A percentile compares a stretch with the other conserved stretches of the same genome.
These are phyloP conservation scores for Mycosphaerella sp. DNA, from an alignment of 2,329 filamentous ascomycete genomes.

Conservation along the genomic window DNA sequence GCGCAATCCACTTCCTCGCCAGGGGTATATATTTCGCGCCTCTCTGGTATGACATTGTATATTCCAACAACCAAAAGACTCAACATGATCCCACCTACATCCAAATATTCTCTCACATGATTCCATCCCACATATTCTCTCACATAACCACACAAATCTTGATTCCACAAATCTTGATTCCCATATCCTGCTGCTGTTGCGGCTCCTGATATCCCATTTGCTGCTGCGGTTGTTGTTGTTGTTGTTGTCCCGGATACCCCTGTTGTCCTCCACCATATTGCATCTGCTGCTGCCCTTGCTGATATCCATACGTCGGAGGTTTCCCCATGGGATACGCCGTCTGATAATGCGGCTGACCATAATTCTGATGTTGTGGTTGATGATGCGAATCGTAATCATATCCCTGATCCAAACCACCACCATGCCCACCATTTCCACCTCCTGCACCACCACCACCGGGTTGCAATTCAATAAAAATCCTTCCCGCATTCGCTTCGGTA, in stretches of 20 bases:
- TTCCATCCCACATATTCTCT: background rate
- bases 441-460: constrained; percentile 46
- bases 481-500: constrained; percentile 82
- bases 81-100: too few relatives aligned
- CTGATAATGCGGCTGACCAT: constrained; percentile 38
- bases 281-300: constrained; percentile 39
- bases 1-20: background rate
- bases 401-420: too few relatives aligned
- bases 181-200: constrained; percentile 21
- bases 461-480: constrained; percentile 81
- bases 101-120: background rate
- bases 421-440: constrained; percentile 35
- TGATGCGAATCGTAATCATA: constrained; percentile 38
- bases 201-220: constrained; percentile 31
- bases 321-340: constrained; percentile 36
- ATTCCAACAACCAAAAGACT: background rate
- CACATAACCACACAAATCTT: constrained; percentile 34
- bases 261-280: constrained; percentile 33
- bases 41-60: background rate
- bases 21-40: background rate
- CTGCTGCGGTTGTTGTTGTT: constrained; percentile 34
- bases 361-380: constrained; percentile 32
- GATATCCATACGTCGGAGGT: constrained; percentile 33
- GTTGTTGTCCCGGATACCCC: constrained; percentile 29
- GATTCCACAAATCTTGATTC: constrained; percentile 31